Conservation (phyloP, 805 yeast species). For the Cyberlindnera meyerae region DNA sequence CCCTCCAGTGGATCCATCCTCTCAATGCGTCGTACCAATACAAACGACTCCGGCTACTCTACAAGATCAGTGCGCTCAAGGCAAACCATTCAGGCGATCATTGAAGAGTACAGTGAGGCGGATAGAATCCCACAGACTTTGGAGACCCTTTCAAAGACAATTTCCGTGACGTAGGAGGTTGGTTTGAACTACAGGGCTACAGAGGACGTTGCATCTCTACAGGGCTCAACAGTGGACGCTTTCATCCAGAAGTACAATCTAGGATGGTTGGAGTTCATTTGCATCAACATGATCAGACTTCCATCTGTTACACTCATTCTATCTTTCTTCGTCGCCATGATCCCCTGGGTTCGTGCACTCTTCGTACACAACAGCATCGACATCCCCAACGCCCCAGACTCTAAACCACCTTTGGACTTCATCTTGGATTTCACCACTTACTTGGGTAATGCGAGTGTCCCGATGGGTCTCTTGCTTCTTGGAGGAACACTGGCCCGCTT, state of each 20-base stretch:
- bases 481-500: constrained; percentile 89
- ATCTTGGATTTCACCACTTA: constrained; percentile 77
- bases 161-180: constrained; percentile 20
- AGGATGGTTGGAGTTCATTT: constrained; percentile 32
- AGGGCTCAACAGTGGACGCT: constrained; percentile 5
- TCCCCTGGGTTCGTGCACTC: constrained; percentile 80
- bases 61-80: constrained; percentile 13
- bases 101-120: constrained; percentile 25
- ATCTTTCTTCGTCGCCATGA: constrained; percentile 64
- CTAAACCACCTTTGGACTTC: constrained; percentile 76
- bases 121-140: constrained; percentile 14
- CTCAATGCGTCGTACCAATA: neutral
- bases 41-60: constrained; percentile 17
- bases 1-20: constrained; percentile 2
- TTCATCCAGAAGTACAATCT: constrained; percentile 27
- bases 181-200: constrained; percentile 14
- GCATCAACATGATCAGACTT: constrained; percentile 59
- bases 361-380: constrained; percentile 48
- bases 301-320: constrained; percentile 66
- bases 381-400: constrained; percentile 79
- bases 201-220: neutral
- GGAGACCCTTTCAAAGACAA: constrained; percentile 14
- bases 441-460: constrained; percentile 84
- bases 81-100: constrained; percentile 17
- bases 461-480: constrained; percentile 72